A percentile compares a stretch with the other conserved stretches of the same genome.
Conservation (phyloP, 78 protist genomes). For the Emiliania huxleyi region DNA sequence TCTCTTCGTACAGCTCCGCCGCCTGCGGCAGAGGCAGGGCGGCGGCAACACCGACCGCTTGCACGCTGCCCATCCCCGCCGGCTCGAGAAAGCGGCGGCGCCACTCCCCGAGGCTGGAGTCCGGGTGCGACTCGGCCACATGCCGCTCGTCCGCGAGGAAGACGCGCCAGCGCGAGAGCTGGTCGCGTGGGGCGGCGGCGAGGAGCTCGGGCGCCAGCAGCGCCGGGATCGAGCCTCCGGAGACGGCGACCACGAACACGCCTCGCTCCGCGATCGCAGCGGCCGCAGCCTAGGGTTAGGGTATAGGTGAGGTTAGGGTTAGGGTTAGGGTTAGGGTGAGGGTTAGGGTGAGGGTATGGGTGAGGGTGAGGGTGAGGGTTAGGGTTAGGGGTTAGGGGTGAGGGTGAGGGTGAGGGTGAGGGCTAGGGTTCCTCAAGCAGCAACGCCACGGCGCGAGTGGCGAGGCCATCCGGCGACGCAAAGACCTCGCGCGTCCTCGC, state of each 20-base stretch:
- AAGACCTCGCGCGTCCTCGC: too few species aligned
- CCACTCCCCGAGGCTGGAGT: neutral
- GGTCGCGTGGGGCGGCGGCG: neutral
- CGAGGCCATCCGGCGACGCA: too few species aligned
- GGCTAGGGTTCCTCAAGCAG: too few species aligned
- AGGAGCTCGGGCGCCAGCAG: neutral
- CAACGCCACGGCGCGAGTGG: too few species aligned
- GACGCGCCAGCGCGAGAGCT: neutral
- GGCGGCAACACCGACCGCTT: neutral
- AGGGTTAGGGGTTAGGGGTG: too few species aligned
- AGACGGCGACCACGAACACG: constrained; percentile 3
- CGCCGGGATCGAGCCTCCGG: constrained; percentile 41
- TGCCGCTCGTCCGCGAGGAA: constrained; percentile 46
- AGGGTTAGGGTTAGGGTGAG: too few species aligned
- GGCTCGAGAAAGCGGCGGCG: neutral
- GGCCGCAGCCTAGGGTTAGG: too few species aligned
- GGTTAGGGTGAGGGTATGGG: too few species aligned
- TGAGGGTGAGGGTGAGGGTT: too few species aligned
- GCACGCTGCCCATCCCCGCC: neutral
- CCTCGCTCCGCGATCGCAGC: neutral
- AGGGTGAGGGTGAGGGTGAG: too few species aligned
- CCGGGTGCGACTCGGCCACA: constrained; percentile 5
- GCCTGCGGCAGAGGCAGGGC: neutral
- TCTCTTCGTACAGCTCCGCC: neutral
- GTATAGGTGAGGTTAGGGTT: too few species aligned